These are phyloP conservation scores for Daphne laureola DNA, from an alignment of 441 rosid genomes.

Conservation along the genomic window DNA sequence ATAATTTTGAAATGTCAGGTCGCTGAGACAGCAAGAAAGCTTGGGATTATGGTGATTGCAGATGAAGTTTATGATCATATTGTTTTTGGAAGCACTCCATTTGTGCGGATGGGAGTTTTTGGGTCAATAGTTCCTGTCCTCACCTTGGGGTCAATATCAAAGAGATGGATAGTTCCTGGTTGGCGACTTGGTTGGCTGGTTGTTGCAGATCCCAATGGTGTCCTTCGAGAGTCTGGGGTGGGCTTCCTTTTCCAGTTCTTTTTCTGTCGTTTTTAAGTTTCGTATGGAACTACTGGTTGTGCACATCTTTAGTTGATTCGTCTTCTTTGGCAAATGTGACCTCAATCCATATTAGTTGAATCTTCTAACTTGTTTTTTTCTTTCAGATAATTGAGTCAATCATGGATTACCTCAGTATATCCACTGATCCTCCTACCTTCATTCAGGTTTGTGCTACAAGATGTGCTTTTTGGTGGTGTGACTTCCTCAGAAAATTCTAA, in stretches of 20 bases:
- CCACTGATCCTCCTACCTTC: conserved; percentile 51
- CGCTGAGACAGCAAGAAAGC: conserved; percentile 43
- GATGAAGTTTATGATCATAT: conserved; percentile 49
- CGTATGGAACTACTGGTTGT: not conserved
- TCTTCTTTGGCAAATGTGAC: too few relatives aligned
- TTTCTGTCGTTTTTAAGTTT: not conserved
- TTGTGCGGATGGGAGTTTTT: conserved; percentile 42
- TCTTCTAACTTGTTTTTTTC: not conserved
- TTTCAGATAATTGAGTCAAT: conserved; percentile 38
- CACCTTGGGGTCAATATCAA: conserved; percentile 47
- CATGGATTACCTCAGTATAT: conserved; percentile 25
- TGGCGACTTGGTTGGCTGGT: conserved; percentile 58
- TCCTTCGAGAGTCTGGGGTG: conserved; percentile 34
- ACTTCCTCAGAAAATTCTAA: too few relatives aligned
- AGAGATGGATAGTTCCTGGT: conserved; percentile 60
- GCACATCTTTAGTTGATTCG: too few relatives aligned
- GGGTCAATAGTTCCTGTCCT: conserved; percentile 42
- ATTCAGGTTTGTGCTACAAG: conserved; percentile 38
- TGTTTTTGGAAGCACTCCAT: conserved; percentile 32
- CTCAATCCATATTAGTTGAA: too few relatives aligned
- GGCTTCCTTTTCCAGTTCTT: not conserved
- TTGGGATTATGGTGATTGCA: conserved; percentile 46
- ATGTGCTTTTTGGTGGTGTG: not conserved
- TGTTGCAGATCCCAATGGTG: conserved; percentile 32
- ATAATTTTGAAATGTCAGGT: conserved; percentile 18